Evolutionary conservation across 192 early-diverging fungal genomes (phyloP).

Genomic region (Piromyces sp.): DNA sequence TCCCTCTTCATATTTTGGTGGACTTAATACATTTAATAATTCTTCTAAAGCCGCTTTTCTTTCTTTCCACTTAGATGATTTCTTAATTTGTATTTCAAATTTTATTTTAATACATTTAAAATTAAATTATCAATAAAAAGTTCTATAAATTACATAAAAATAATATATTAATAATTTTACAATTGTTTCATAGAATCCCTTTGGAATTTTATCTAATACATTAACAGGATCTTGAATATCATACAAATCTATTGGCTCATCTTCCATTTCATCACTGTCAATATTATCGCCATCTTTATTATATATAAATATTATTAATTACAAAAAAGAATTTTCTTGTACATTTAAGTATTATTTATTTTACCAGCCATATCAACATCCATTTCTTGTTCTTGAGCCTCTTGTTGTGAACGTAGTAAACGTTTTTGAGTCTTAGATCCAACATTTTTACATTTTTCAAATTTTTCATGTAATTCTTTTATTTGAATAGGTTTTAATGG

Average conservation of each 20-base stretch:
- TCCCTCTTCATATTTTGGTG: constrained; percentile 56
- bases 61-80: constrained; percentile 88
- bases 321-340: neutral
- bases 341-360: neutral
- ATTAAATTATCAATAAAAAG: no score
- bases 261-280: constrained; percentile 17
- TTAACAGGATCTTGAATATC: constrained; percentile 80
- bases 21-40: constrained; percentile 46
- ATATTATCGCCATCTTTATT: constrained; percentile 6
- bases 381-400: constrained; percentile 15
- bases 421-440: constrained; percentile 41
- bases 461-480: constrained; percentile 79
- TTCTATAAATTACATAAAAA: no score
- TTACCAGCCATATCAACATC: constrained; percentile 10
- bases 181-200: constrained; percentile 57
- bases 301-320: constrained; percentile 10
- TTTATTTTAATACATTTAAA: no score
- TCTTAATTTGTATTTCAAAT: no score
- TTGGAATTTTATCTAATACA: constrained; percentile 69
- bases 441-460: constrained; percentile 45
- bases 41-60: constrained; percentile 77
- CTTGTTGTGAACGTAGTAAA: constrained; percentile 67
- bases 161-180: no score
- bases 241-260: constrained; percentile 51
- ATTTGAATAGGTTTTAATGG: constrained; percentile 87